Evolutionary conservation across 176 grass and related monocot species (phyloP).

Genomic region (Thinopyrum elongatum): DNA sequence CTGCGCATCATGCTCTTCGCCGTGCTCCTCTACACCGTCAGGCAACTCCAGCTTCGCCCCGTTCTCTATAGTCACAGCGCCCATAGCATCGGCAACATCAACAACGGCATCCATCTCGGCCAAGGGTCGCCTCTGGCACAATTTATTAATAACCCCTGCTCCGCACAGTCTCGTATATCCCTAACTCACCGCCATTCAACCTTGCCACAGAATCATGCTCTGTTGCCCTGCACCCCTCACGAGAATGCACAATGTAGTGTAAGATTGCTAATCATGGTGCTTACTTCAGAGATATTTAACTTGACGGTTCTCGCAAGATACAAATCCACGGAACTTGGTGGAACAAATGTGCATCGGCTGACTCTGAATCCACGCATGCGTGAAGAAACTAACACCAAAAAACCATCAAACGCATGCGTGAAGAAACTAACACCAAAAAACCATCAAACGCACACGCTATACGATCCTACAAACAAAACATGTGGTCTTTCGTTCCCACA

Average conservation of each 20-base stretch:
- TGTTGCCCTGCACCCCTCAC: not conserved
- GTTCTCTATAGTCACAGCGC: conserved; percentile 16
- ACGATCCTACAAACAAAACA: conserved; percentile 5
- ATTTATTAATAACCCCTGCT: conserved; percentile 19
- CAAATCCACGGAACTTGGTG: not conserved
- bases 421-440: conserved; percentile 6
- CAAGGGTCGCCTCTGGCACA: not conserved
- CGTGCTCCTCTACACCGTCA: not conserved
- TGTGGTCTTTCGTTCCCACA: not conserved
- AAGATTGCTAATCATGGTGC: not conserved
- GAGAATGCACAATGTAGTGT: not conserved
- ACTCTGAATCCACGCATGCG: not conserved
- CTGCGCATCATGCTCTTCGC: conserved; percentile 15
- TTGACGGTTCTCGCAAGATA: not conserved
- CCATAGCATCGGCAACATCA: conserved; percentile 12
- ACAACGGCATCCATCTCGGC: conserved; percentile 30
- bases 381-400: conserved; percentile 1
- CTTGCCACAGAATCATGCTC: conserved; percentile 19
- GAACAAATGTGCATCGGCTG: not conserved
- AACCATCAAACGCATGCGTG: not conserved
- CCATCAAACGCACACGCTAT: not conserved
- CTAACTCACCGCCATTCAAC: not conserved
- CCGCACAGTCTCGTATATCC: not conserved
- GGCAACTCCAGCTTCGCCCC: conserved; percentile 9
- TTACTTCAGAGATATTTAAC: not conserved